These are phyloP conservation scores for Globisporangium recalcitrans DNA, from an alignment of 352 stramenopile species.

Conservation along the genomic window DNA sequence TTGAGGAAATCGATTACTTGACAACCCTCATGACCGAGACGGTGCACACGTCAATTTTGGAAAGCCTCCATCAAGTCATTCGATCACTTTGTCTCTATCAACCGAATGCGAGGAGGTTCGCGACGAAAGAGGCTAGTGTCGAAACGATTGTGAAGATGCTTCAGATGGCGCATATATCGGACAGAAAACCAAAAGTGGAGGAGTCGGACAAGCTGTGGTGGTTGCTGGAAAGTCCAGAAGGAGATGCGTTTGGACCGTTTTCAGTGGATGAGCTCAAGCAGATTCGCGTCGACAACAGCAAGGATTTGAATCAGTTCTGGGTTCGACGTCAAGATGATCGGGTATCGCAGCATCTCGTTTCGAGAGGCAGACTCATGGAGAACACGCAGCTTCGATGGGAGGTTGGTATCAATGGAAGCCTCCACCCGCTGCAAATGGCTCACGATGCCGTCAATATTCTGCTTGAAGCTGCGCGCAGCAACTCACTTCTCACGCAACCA, in stretches of 20 bases:
- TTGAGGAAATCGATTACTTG: slow-evolving; percentile 72
- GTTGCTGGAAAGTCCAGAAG: slow-evolving; percentile 33
- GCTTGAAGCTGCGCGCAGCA: slow-evolving; percentile 57
- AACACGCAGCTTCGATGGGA: slow-evolving; percentile 79
- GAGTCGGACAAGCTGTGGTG: slow-evolving; percentile 43
- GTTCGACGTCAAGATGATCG: slow-evolving; percentile 31
- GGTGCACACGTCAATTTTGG: slow-evolving; percentile 50
- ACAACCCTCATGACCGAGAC: slow-evolving; percentile 60
- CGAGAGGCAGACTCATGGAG: slow-evolving; percentile 45
- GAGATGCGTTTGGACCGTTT: slow-evolving; percentile 25
- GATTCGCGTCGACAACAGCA: slow-evolving; percentile 23
- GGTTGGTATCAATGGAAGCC: slow-evolving; percentile 42
- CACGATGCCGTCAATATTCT: slow-evolving; percentile 68
- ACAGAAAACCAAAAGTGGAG: slow-evolving; percentile 20
- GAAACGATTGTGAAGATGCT: slow-evolving; percentile 55
- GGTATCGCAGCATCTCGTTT: slow-evolving; percentile 23
- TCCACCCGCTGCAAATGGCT: slow-evolving; percentile 51
- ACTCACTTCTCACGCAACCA: slow-evolving; percentile 31
- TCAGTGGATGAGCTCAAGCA: slow-evolving; percentile 52
- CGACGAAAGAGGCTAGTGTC: slow-evolving; percentile 30
- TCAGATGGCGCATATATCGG: slow-evolving; percentile 54
- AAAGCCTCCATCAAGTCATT: slow-evolving; percentile 47
- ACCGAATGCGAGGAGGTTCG: slow-evolving; percentile 52
- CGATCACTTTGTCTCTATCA: slow-evolving; percentile 46
- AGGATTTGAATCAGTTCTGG: slow-evolving; percentile 27